These are phyloP conservation scores for Brassica juncea DNA, from an alignment of 345 rosid genomes.

Conservation along the genomic window DNA sequence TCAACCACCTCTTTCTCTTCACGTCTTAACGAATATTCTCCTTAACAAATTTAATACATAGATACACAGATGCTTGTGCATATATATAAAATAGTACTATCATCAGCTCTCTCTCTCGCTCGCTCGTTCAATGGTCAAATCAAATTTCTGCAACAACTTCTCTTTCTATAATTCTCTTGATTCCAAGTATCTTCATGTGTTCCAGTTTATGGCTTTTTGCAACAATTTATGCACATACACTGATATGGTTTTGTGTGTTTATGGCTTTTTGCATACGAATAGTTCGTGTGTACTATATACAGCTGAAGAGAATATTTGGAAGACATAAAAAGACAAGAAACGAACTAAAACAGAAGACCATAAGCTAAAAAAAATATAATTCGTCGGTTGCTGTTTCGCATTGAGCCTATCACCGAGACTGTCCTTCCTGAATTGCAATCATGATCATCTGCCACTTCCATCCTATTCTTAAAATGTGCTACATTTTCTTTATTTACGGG, in stretches of 20 bases:
- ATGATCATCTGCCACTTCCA: slow-evolving; percentile 7
- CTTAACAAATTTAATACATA: slow-evolving; percentile 17
- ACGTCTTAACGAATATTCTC: slow-evolving; percentile 39
- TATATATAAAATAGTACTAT: slow-evolving; percentile 8
- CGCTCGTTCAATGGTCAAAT: slow-evolving; percentile 30
- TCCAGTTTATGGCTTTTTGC: too few relatives aligned
- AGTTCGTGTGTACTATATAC: not conserved
- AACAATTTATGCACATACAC: too few relatives aligned
- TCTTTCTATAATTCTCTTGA: slow-evolving; percentile 16
- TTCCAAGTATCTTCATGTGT: slow-evolving; percentile 29
- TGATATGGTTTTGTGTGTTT: slow-evolving; percentile 17
- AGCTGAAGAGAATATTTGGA: slow-evolving; percentile 33
- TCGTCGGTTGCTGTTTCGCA: slow-evolving; percentile 36
- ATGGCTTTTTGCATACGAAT: not conserved
- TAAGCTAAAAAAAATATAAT: slow-evolving; percentile 30
- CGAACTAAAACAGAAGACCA: slow-evolving; percentile 32
- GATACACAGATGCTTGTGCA: slow-evolving; percentile 20
- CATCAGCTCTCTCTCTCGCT: slow-evolving; percentile 2
- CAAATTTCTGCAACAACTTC: slow-evolving; percentile 25
- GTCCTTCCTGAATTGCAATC: slow-evolving; percentile 45
- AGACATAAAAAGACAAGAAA: slow-evolving; percentile 36
- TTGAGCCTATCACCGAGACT: slow-evolving; percentile 30
- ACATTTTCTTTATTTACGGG: not conserved
- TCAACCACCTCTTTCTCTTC: slow-evolving; percentile 37
- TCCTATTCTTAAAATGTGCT: not conserved